Base-by-base conservation (phyloP, 257 asterid species). In the Solanum chiquidenum region DNA sequence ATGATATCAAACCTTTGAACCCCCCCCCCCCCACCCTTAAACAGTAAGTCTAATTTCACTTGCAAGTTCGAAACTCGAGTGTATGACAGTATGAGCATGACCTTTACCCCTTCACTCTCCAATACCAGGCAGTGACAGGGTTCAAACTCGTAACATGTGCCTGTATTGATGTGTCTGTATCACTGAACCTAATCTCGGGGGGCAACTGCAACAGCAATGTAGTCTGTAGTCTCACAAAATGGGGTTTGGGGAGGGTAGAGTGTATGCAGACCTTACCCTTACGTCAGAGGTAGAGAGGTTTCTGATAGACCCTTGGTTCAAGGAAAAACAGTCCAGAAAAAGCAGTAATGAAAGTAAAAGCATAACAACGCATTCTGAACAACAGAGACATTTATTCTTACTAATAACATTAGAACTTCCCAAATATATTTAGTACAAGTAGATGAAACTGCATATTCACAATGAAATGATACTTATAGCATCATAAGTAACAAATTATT, bases 171-270 rank as follows among this genome's bases (percentile, higher is more conserved):
- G 18, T 23, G 0, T 34, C 27, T 20, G 64, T 5, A 21, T 35
- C 46, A 74, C 29, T 74, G 80, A 72, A 72, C 18, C 82, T 5
- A 73, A 9, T 8, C 49, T 5, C 29, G 55, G 20, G 34, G 52
- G 7, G 52, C 11, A 74, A 74, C 18, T 74, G 16, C 31, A 9
- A 27, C 75, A 12, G 0, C 75, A 68, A 7, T 27, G 10, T 68
- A 68, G 23, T 1, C 2, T 27, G 10, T 68, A 68, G 23, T 1
- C 2, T 29, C 37, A 6, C 23, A 68, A 3, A 3, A 7, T 68
- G 23, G 21, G 37, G 5, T 27, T 0, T 68, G 0, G 21, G 0
- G 0, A 68, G 2, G 21, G 5, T 68, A 27, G 4, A 68, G 21
- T 68, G 37, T 3, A 13, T 12, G 21, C 23, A 68, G 5, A 68